Evolutionary conservation across 805 yeast species (phyloP).

Genomic region (Starmerella apicola): DNA sequence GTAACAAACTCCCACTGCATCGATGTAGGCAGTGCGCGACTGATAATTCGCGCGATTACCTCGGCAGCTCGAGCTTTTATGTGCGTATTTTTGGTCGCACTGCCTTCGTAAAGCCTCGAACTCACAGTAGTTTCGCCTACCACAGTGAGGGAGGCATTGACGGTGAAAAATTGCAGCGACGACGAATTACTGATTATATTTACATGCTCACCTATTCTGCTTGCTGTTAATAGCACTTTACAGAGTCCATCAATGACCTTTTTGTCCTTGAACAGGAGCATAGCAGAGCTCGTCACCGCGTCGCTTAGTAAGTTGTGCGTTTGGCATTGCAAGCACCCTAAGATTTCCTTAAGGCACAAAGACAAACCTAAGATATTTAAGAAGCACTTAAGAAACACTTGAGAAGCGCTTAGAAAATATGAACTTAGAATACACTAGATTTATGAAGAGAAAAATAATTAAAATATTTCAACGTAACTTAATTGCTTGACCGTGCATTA

Average conservation of each 20-base stretch:
- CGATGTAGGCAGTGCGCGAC: constrained; percentile 1
- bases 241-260: constrained; percentile 7
- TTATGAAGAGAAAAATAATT: no score
- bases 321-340: no score
- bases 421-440: no score
- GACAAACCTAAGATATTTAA: no score
- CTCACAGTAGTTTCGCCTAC: constrained; percentile 5
- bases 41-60: constrained; percentile 8
- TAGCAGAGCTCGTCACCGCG: no score
- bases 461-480: no score
- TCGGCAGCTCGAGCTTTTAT: constrained; percentile 17
- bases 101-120: constrained; percentile 6
- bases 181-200: constrained; percentile 5
- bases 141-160: constrained; percentile 14
- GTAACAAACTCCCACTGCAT: constrained; percentile 8
- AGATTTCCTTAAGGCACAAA: no score
- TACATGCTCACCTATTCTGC: constrained; percentile 14
- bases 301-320: no score
- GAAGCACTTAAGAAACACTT: no score
- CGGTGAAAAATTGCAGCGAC: constrained; percentile 6
- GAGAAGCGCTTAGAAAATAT: no score
- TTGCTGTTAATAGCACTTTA: constrained; percentile 4
- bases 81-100: constrained; percentile 5
- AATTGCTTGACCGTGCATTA: no score
- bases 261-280: constrained; percentile 13